phyloP scores from a whole-genome alignment of 768 basidiomycete species.

The Termitomyces sp. region DNA sequence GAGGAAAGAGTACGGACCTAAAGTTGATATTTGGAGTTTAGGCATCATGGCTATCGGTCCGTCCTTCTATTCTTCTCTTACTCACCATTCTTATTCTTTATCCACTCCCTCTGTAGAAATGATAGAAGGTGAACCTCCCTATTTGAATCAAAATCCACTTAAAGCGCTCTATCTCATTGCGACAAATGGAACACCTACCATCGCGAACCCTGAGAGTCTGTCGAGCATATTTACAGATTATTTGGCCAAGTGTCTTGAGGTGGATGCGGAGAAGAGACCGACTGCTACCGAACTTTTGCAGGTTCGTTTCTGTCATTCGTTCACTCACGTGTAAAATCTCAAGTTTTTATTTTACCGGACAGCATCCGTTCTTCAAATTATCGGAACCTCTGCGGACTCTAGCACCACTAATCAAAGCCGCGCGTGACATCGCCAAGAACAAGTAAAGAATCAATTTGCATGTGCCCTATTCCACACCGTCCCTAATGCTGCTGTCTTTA shows the following conservation, averaged over 20 bases:
- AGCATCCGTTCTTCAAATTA: constrained; percentile 88
- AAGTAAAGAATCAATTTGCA: constrained; percentile 32
- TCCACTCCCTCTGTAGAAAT: constrained; percentile 61
- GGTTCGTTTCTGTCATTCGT: constrained; percentile 36
- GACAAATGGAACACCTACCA: constrained; percentile 95
- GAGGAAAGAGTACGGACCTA: constrained; percentile 95
- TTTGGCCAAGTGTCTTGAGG: constrained; percentile 82
- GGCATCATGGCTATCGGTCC: constrained; percentile 95
- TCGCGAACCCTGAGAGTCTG: constrained; percentile 80
- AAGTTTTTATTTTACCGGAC: too few relatives aligned
- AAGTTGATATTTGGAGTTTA: constrained; percentile 97
- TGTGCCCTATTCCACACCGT: neutral
- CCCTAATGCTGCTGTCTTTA: neutral
- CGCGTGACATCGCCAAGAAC: constrained; percentile 78
- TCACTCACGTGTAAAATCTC: too few relatives aligned
- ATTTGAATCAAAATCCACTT: constrained; percentile 93
- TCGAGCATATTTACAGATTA: constrained; percentile 86
- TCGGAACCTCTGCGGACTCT: constrained; percentile 86
- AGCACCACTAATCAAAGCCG: constrained; percentile 89
- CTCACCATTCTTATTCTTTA: neutral
- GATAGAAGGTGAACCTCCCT: constrained; percentile 98
- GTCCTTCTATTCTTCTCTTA: constrained; percentile 17
- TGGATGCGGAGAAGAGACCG: constrained; percentile 92
- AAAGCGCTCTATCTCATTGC: constrained; percentile 98
- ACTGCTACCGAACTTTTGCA: constrained; percentile 77